Percentiles rank a stretch among this genome's conserved stretches.
phyloP scores from a whole-genome alignment of 1,139 yeast species.

The Chernovozyma sophiae-reginae region DNA sequence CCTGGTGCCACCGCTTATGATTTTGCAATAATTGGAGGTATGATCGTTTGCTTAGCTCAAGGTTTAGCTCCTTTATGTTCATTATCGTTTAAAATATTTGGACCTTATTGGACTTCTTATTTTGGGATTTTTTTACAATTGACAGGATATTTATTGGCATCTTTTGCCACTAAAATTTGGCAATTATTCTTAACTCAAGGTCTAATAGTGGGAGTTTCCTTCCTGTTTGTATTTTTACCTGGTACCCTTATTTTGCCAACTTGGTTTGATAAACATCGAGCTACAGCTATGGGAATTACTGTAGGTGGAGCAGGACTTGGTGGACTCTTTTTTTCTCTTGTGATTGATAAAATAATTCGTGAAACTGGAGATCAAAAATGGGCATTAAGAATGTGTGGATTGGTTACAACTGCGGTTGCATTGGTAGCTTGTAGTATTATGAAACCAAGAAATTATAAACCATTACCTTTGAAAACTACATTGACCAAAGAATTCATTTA shows the following conservation, averaged over 20 bases:
- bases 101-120: conserved; percentile 31
- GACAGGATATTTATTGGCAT: conserved; percentile 58
- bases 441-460: conserved; percentile 39
- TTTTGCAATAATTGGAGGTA: conserved; percentile 68
- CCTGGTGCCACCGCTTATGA: conserved; percentile 56
- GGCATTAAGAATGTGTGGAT: conserved; percentile 62
- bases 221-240: conserved; percentile 58
- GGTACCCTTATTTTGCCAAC: conserved; percentile 54
- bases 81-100: conserved; percentile 30
- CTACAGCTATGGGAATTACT: conserved; percentile 57
- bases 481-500: conserved; percentile 18
- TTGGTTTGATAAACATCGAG: conserved; percentile 56
- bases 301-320: conserved; percentile 66
- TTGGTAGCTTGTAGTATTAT: conserved; percentile 34
- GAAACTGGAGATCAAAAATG: conserved; percentile 57
- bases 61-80: conserved; percentile 51
- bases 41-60: conserved; percentile 59
- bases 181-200: conserved; percentile 72
- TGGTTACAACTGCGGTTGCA: conserved; percentile 43
- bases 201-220: conserved; percentile 56
- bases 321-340: conserved; percentile 54
- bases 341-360: conserved; percentile 44
- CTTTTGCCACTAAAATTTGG: conserved; percentile 58
- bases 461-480: conserved; percentile 22
- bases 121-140: conserved; percentile 51